A percentile compares a stretch with the other conserved stretches of the same genome.
Conservation (phyloP, 2,329 filamentous ascomycete genomes). For the Corynespora cassiicola region DNA sequence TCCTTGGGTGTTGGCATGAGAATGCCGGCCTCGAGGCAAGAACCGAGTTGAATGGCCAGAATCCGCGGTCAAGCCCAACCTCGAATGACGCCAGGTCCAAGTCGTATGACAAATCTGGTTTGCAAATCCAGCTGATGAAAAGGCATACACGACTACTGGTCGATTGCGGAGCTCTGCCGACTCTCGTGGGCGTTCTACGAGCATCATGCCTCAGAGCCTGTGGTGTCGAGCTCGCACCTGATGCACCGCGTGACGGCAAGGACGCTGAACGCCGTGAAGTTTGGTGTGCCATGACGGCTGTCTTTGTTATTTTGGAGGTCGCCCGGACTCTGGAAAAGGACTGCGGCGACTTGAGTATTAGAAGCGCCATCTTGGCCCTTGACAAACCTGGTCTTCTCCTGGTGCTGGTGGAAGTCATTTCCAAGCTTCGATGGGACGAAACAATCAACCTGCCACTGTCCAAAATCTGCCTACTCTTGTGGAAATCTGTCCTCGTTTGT, state of each 20-base stretch:
- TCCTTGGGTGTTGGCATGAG: conserved; percentile 58
- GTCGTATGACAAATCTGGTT: conserved; percentile 38
- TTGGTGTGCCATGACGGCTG: conserved; percentile 57
- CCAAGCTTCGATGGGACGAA: conserved; percentile 62
- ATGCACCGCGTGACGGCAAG: conserved; percentile 37
- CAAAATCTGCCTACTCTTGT: conserved; percentile 76
- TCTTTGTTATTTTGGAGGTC: conserved; percentile 58
- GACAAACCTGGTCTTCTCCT: conserved; percentile 69
- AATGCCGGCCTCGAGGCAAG: conserved; percentile 50
- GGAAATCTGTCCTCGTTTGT: conserved; percentile 87
- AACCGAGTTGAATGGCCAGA: conserved; percentile 8
- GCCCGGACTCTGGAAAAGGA: conserved; percentile 44
- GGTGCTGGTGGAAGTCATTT: conserved; percentile 70
- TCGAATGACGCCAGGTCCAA: conserved; percentile 12
- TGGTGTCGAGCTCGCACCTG: conserved; percentile 29
- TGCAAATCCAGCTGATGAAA: conserved; percentile 54
- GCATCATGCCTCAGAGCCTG: conserved; percentile 39
- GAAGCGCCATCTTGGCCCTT: conserved; percentile 34
- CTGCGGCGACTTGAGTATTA: conserved; percentile 60
- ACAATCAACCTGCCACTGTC: conserved; percentile 64
- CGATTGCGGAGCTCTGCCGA: conserved; percentile 47
- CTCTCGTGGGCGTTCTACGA: conserved; percentile 48
- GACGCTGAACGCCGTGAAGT: conserved; percentile 51
- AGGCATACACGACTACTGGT: conserved; percentile 51
- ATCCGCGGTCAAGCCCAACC: conserved; percentile 18